Conservation (phyloP, 2,329 filamentous ascomycete genomes). For the Aspergillus jensenii region DNA sequence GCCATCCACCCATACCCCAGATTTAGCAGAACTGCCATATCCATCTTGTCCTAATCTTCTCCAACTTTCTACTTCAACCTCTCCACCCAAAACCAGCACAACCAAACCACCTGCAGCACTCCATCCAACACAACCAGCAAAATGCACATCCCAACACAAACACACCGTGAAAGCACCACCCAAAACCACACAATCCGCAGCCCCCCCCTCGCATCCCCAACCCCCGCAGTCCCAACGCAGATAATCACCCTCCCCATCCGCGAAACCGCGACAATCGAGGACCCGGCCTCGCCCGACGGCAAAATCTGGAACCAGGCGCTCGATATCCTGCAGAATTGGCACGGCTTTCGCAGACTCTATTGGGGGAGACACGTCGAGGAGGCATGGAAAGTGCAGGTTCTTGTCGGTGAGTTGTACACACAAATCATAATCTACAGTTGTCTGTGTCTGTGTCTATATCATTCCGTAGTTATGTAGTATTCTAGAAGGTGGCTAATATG, state of each 20-base stretch:
- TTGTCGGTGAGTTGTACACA: constrained; percentile 22
- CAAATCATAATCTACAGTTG: no score
- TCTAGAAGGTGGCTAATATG: no score
- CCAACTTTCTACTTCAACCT: no score
- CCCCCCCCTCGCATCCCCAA: not conserved
- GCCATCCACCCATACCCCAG: no score
- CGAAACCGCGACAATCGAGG: constrained; percentile 48
- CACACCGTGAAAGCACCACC: not conserved
- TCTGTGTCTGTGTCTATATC: not conserved
- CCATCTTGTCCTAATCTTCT: no score
- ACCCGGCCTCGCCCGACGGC: constrained; percentile 51
- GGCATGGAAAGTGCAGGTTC: constrained; percentile 28
- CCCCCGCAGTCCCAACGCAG: constrained; percentile 16
- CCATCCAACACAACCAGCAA: no score
- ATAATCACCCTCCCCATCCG: constrained; percentile 42
- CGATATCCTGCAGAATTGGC: constrained; percentile 17
- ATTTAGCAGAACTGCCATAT: no score
- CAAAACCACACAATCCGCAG: not conserved
- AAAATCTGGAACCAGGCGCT: constrained; percentile 23
- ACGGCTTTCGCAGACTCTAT: constrained; percentile 27
- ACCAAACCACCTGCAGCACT: no score
- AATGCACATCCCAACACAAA: no score
- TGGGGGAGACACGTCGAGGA: constrained; percentile 34
- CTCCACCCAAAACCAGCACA: no score
- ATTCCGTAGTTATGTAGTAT: not conserved